phyloP scores from a whole-genome alignment of 257 asterid genomes.

The Nemophila menziesii region DNA sequence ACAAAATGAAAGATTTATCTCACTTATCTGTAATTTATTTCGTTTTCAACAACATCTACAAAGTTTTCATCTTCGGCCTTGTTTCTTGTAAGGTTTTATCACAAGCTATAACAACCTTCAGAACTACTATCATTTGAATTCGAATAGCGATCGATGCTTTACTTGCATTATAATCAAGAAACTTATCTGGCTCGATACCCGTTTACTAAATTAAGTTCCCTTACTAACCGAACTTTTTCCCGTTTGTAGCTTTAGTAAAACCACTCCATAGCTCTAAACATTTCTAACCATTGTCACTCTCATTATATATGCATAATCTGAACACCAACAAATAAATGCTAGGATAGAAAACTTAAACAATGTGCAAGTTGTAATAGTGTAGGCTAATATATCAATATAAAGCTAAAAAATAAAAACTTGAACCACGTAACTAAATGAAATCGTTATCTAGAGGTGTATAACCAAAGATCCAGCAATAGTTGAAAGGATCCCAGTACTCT shows the following conservation, averaged over 20 bases:
- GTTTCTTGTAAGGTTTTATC: conserved; percentile 48
- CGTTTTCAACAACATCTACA: conserved; percentile 68
- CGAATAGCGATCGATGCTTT: conserved; percentile 45
- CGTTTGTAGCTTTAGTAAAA: conserved; percentile 66
- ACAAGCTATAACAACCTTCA: conserved; percentile 68
- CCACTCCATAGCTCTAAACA: conserved; percentile 73
- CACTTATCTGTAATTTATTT: too few relatives aligned
- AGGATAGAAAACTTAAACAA: too few relatives aligned
- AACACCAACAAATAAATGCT: neutral
- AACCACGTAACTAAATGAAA: neutral
- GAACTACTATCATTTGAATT: conserved; percentile 72
- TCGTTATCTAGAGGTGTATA: conserved; percentile 75
- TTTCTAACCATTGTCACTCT: conserved; percentile 76
- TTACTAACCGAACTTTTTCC: conserved; percentile 80
- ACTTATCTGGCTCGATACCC: conserved; percentile 47
- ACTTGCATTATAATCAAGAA: conserved; percentile 52
- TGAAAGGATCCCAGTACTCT: conserved; percentile 71
- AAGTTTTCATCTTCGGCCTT: conserved; percentile 79
- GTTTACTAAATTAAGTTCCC: conserved; percentile 67
- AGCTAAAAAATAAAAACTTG: too few relatives aligned
- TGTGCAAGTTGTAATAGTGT: too few relatives aligned
- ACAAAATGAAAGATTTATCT: too few relatives aligned
- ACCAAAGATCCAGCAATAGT: conserved; percentile 79
- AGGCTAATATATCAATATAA: too few relatives aligned
- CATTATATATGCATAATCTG: conserved; percentile 94